Evolutionary conservation across 108 stramenopile species (phyloP).

Genomic region (Chaetoceros muelleri): DNA sequence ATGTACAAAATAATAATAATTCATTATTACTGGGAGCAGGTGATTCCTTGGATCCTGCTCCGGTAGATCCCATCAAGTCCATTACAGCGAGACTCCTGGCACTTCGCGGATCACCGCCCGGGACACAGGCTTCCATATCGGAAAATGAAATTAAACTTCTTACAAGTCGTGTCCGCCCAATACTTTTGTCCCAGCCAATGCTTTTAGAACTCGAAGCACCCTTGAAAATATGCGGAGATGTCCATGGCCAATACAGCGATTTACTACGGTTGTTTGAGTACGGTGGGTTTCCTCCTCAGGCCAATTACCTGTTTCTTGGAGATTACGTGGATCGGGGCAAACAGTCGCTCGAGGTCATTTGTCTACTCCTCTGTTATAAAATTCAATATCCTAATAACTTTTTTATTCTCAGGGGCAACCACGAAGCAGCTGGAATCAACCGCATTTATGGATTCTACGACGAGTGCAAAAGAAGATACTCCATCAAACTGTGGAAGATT

Average conservation of each 20-base stretch:
- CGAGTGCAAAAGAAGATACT: conserved; percentile 87
- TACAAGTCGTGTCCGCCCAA: conserved; percentile 55
- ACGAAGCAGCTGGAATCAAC: conserved; percentile 92
- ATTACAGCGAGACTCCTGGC: conserved; percentile 28
- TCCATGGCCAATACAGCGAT: conserved; percentile 97
- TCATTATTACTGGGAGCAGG: too few relatives aligned
- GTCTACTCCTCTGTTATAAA: conserved; percentile 82
- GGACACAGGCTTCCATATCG: conserved; percentile 55
- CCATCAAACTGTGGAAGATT: conserved; percentile 88
- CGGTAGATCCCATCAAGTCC: conserved; percentile 33
- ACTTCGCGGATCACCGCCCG: conserved; percentile 52
- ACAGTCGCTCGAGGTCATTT: conserved; percentile 86
- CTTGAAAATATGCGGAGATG: too few relatives aligned
- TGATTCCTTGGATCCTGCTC: too few relatives aligned
- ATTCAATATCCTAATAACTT: conserved; percentile 93
- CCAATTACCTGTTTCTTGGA: conserved; percentile 82
- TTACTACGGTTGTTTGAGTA: conserved; percentile 94
- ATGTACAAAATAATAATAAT: too few relatives aligned
- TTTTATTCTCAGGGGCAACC: conserved; percentile 90
- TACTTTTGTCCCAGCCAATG: conserved; percentile 88
- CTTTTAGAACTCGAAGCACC: conserved; percentile 91
- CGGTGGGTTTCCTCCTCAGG: conserved; percentile 92
- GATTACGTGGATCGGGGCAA: conserved; percentile 92
- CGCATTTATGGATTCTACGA: conserved; percentile 84
- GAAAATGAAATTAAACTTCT: conserved; percentile 77